Base-by-base conservation (phyloP, 345 rosid genomes). In the Laguncularia racemosa region DNA sequence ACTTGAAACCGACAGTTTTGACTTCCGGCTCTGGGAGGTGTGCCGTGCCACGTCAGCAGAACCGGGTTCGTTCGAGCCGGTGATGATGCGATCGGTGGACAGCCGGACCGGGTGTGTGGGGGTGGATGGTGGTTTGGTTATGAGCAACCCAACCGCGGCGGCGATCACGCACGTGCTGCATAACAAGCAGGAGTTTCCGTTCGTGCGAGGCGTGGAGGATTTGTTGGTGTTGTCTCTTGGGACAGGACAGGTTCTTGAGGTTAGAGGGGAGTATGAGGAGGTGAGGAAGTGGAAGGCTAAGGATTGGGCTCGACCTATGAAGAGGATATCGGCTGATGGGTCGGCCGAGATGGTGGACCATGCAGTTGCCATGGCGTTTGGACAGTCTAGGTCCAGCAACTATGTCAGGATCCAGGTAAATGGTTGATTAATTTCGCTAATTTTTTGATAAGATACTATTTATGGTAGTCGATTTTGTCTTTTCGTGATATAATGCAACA, bases 91-190 rank as follows among this genome's bases (percentile, higher is more conserved):
- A 63, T 92, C 99, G 0, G 71, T 89, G 0, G 96, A 89, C 52
- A 86, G 89, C n/a, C 83, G 59, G 65, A 89, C 93, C 40, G 61
- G 64, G 61, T 93, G 99, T 66, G 59, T 89, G 28, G 99, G 97
- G 12, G 82, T 92, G 13, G 98, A 89, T 21, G 97, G 97, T 1
- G 97, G 95, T 2, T 62, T 89, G 21, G 88, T 89, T 0, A 89
- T 83, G 97, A 84, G 74, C 57, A 92, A 92, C 65, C 98, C 97
- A 11, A 70, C 98, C 2, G 82, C 95, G 2, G 98, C 98, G 14
- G 97, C 98, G 13, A 89, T 92, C 38, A 92, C 98, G 55, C 98
- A 92, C 72, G 98, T 92, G 62, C 69, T 92, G 57, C 98, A 92
- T 47, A 92, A 92, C 70, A 92, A 92, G 80, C 95, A 89, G 63